Conservation (phyloP, 495 filamentous ascomycete species). For the Aspergillus heteromorphus region DNA sequence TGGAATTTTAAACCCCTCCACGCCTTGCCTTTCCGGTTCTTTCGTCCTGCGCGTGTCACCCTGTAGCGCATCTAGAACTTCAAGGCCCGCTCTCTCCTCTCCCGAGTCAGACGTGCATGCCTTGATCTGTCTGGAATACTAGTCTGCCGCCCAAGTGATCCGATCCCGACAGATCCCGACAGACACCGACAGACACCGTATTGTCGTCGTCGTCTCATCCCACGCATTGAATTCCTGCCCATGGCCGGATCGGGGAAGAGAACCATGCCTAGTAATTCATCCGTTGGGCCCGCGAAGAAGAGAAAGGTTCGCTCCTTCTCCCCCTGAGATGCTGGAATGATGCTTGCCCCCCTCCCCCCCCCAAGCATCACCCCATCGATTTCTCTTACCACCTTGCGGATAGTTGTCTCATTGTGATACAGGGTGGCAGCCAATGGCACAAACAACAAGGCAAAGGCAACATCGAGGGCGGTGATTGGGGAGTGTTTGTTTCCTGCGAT, state of each 20-base stretch:
- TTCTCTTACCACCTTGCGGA: not conserved
- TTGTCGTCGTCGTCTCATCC: not conserved
- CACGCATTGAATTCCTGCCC: not conserved
- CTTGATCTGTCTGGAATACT: too few relatives aligned
- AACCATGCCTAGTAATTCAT: constrained; percentile 23
- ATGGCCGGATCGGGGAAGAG: constrained; percentile 28
- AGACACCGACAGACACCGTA: too few relatives aligned
- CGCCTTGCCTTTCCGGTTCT: not conserved
- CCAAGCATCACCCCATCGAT: not conserved
- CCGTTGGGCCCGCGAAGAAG: constrained; percentile 27
- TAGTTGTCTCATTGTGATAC: constrained; percentile 10
- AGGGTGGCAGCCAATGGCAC: constrained; percentile 28
- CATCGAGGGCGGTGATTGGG: constrained; percentile 71
- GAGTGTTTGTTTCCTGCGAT: constrained; percentile 87
- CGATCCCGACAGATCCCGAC: too few relatives aligned
- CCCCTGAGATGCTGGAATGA: not conserved
- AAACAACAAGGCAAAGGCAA: constrained; percentile 22
- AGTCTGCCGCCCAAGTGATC: too few relatives aligned
- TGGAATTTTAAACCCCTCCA: constrained; percentile 2
- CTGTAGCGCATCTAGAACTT: not conserved
- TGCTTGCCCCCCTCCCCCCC: not conserved
- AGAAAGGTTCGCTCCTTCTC: constrained; percentile 34
- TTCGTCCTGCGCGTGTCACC: not conserved
- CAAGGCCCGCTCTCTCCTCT: not conserved
- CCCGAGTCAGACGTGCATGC: too few relatives aligned